Evolutionary conservation across 1,284 basidiomycete genomes (phyloP).

Genomic region (Apiotrichum gracile): DNA sequence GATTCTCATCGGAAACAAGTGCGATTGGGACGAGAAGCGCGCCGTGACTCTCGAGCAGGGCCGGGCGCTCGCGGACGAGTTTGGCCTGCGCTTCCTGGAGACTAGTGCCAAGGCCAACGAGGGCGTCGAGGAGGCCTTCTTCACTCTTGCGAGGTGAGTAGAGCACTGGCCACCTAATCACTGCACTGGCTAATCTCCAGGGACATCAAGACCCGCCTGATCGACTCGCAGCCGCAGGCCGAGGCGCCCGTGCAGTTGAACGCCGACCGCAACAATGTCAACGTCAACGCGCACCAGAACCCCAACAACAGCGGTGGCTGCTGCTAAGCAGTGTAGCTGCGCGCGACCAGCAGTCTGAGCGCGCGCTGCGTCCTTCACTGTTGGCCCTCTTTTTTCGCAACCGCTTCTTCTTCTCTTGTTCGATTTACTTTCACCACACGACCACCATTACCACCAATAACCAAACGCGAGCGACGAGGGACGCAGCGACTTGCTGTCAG

Average conservation of each 20-base stretch:
- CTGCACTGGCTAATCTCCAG: slow-evolving; percentile 49
- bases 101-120: slow-evolving; percentile 97
- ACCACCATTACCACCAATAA: too few species aligned
- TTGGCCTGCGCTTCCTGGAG: slow-evolving; percentile 95
- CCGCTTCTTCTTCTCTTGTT: too few species aligned
- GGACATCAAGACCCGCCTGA: slow-evolving; percentile 93
- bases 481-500: too few species aligned
- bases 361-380: not conserved
- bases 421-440: too few species aligned
- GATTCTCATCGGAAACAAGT: slow-evolving; percentile 98
- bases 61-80: slow-evolving; percentile 65
- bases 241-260: slow-evolving; percentile 31
- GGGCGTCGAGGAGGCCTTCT: slow-evolving; percentile 98
- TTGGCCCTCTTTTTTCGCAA: too few species aligned
- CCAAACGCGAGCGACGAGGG: too few species aligned
- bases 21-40: slow-evolving; percentile 96
- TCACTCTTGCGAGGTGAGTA: slow-evolving; percentile 82
- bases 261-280: slow-evolving; percentile 39
- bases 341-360: not conserved
- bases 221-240: slow-evolving; percentile 82
- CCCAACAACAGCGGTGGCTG: slow-evolving; percentile 31
- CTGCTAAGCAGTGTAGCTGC: slow-evolving; percentile 22
- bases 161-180: not conserved
- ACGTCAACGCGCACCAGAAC: slow-evolving; percentile 28
- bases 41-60: slow-evolving; percentile 70